Evolutionary conservation across 2,329 filamentous ascomycete genomes (phyloP).

Genomic region (Phialophora chinensis): DNA sequence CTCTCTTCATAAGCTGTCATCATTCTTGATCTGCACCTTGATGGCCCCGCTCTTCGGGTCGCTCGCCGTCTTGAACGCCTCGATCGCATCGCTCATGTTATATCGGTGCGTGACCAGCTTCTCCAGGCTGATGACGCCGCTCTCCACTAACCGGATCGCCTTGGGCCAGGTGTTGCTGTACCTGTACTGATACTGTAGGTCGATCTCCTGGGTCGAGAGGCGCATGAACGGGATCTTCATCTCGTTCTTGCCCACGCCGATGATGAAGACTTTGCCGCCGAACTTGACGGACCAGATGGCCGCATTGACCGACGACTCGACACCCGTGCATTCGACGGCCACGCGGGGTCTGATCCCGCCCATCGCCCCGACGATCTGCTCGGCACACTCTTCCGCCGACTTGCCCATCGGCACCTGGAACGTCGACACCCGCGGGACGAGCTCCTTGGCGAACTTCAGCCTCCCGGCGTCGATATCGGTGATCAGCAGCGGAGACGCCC

Average conservation of each 20-base stretch:
- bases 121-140: conserved; percentile 79
- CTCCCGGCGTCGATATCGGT: conserved; percentile 92
- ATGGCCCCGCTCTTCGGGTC: conserved; percentile 93
- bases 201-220: conserved; percentile 86
- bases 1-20: conserved; percentile 36
- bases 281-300: conserved; percentile 93
- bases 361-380: conserved; percentile 70
- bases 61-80: conserved; percentile 87
- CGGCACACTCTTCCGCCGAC: conserved; percentile 71
- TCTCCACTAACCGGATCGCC: conserved; percentile 85
- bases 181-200: conserved; percentile 95
- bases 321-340: conserved; percentile 90
- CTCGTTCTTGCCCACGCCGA: conserved; percentile 93
- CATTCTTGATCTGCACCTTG: conserved; percentile 89
- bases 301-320: conserved; percentile 83
- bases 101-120: conserved; percentile 89
- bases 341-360: conserved; percentile 81
- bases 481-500: conserved; percentile 88
- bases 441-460: conserved; percentile 80
- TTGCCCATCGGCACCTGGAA: conserved; percentile 58
- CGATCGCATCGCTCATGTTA: conserved; percentile 80
- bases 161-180: conserved; percentile 97
- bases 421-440: conserved; percentile 79
- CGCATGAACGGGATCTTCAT: conserved; percentile 97
- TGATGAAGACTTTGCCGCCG: conserved; percentile 95